phyloP scores from a whole-genome alignment of 495 filamentous ascomycete species.

The Aspergillus sclerotioniger region DNA sequence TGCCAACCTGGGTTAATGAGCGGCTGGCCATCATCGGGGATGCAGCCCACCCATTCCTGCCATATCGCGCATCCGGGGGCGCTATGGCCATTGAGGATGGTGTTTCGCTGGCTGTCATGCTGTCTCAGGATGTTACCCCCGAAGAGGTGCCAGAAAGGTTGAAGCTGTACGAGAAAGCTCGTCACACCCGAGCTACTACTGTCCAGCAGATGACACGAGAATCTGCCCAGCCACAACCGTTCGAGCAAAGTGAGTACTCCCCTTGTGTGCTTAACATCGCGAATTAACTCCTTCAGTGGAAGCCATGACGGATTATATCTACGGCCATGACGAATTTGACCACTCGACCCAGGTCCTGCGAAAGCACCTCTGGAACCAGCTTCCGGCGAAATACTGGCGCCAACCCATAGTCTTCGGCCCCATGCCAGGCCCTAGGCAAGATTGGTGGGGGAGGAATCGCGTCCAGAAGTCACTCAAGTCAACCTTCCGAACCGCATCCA shows the following conservation, averaged over 20 bases:
- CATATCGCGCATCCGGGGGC: slow-evolving; percentile 55
- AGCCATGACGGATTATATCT: slow-evolving; percentile 53
- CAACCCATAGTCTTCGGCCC: slow-evolving; percentile 58
- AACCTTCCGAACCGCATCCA: slow-evolving; percentile 50
- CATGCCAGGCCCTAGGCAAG: slow-evolving; percentile 53
- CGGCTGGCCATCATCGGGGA: slow-evolving; percentile 57
- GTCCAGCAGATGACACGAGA: slow-evolving; percentile 54
- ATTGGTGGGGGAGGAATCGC: slow-evolving; percentile 27
- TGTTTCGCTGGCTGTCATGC: slow-evolving; percentile 52
- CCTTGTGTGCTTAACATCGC: neutral
- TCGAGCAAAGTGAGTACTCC: slow-evolving; percentile 18
- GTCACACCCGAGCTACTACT: slow-evolving; percentile 51
- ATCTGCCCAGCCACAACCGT: slow-evolving; percentile 22
- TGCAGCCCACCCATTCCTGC: slow-evolving; percentile 62
- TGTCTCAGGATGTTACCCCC: slow-evolving; percentile 37
- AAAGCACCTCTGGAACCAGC: slow-evolving; percentile 42
- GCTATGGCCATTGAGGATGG: slow-evolving; percentile 63
- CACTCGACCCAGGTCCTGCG: slow-evolving; percentile 49
- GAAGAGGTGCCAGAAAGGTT: slow-evolving; percentile 51
- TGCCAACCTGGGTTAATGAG: slow-evolving; percentile 53
- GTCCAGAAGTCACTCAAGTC: slow-evolving; percentile 27
- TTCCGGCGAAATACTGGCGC: slow-evolving; percentile 45
- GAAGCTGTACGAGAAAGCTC: slow-evolving; percentile 55
- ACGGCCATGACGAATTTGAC: slow-evolving; percentile 60
- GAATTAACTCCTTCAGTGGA: slow-evolving; percentile 33